A percentile compares a stretch with the other conserved stretches of the same genome.
These are phyloP conservation scores for Begonia peltatifolia DNA, from an alignment of 306 rosid species.

Conservation along the genomic window DNA sequence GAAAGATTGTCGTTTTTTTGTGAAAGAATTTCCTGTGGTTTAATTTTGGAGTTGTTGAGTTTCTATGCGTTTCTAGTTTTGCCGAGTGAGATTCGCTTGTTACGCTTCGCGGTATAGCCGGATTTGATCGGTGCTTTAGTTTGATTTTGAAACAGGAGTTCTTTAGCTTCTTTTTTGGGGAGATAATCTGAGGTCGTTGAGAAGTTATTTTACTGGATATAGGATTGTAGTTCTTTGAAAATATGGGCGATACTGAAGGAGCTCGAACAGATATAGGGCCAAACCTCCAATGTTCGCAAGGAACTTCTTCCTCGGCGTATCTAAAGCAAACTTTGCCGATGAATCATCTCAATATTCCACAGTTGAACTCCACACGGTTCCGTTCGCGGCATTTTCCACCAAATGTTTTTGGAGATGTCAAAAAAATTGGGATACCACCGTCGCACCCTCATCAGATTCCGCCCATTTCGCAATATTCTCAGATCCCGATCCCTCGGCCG, in stretches of 20 bases:
- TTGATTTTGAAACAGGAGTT: background rate
- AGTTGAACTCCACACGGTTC: conserved; percentile 37
- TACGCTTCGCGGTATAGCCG: too few relatives aligned
- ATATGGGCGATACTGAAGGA: conserved; percentile 71
- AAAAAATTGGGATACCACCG: conserved; percentile 66
- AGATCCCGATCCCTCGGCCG: conserved; percentile 64
- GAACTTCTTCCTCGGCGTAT: conserved; percentile 45
- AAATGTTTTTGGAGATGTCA: conserved; percentile 27
- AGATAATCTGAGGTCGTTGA: background rate
- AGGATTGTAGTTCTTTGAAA: conserved; percentile 2
- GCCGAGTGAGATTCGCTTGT: too few relatives aligned
- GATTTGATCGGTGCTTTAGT: too few relatives aligned
- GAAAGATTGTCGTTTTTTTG: background rate
- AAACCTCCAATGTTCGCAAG: conserved; percentile 53
- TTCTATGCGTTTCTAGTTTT: too few relatives aligned
- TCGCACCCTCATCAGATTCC: conserved; percentile 73
- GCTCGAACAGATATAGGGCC: conserved; percentile 38
- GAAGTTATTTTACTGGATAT: background rate
- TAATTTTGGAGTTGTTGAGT: too few relatives aligned
- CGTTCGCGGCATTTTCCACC: conserved; percentile 44
- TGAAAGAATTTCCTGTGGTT: too few relatives aligned
- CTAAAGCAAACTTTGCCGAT: conserved; percentile 33
- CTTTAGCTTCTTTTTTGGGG: background rate
- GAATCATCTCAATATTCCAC: conserved; percentile 61
- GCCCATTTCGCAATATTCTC: conserved; percentile 80